A percentile compares a stretch with the other conserved stretches of the same genome.
phyloP scores from a whole-genome alignment of 345 rosid genomes.

The Cardamine chenopodiifolia region DNA sequence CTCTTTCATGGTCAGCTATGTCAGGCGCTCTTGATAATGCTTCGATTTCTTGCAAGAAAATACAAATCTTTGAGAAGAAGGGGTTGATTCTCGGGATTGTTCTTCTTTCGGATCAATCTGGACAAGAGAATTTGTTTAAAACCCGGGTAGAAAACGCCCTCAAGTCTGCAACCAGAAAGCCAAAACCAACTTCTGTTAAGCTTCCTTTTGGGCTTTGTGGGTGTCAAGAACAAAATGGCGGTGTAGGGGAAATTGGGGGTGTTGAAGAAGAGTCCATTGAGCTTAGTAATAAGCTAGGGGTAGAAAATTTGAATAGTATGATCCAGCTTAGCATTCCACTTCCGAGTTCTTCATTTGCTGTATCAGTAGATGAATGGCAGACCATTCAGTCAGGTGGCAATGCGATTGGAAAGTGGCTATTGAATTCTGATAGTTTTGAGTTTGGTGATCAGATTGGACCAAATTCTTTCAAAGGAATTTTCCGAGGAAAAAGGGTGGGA shows the following conservation, averaged over 20 bases:
- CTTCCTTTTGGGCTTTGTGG: constrained; percentile 95
- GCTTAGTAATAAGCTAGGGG: constrained; percentile 53
- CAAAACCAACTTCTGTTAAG: constrained; percentile 69
- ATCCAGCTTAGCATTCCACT: constrained; percentile 81
- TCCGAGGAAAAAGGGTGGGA: constrained; percentile 74
- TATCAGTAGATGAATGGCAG: constrained; percentile 93
- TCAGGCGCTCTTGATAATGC: constrained; percentile 77
- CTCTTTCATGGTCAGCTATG: constrained; percentile 78
- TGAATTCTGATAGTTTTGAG: constrained; percentile 77
- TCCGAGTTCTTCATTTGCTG: constrained; percentile 67
- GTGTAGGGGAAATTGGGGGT: constrained; percentile 63
- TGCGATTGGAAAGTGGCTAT: constrained; percentile 76
- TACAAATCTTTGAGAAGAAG: constrained; percentile 92
- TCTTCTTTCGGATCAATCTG: constrained; percentile 62
- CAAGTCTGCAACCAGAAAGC: constrained; percentile 68
- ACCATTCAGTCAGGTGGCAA: constrained; percentile 69
- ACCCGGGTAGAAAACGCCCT: constrained; percentile 70
- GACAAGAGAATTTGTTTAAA: constrained; percentile 64
- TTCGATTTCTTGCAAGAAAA: constrained; percentile 80
- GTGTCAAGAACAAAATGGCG: constrained; percentile 82
- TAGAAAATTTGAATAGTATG: constrained; percentile 49
- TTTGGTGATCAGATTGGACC: constrained; percentile 75
- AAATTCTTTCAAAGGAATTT: constrained; percentile 68
- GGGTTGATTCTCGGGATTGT: constrained; percentile 82
- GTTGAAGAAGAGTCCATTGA: constrained; percentile 69